Evolutionary conservation across 164 flowering plant genomes (phyloP), one percentile per base, ranked within the genome.

Genomic region (Euptelea pleiosperma): DNA sequence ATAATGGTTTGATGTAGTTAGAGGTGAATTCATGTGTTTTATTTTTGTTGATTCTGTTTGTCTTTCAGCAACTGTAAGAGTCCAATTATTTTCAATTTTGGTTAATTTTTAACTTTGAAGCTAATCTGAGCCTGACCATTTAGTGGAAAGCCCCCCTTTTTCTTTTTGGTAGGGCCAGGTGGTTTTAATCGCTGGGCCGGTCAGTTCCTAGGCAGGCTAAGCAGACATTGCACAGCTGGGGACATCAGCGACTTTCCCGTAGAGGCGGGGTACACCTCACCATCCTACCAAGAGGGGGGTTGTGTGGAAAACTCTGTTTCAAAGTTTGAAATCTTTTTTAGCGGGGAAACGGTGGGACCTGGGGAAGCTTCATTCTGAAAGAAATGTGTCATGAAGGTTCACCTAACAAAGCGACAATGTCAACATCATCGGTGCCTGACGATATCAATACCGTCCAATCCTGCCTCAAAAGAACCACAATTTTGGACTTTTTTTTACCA

Each of bases 261-360:
- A n/a, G n/a, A n/a, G n/a, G n/a, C n/a, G n/a, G n/a, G n/a, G n/a
- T n/a, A n/a, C n/a, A n/a, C n/a, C n/a, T n/a, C n/a, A n/a, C n/a
- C n/a, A n/a, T n/a, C n/a, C n/a, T n/a, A n/a, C n/a, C n/a, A n/a
- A n/a, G n/a, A n/a, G n/a, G n/a, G n/a, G n/a, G n/a, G n/a, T n/a
- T n/a, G n/a, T n/a, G n/a, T n/a, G n/a, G n/a, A 30, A 24, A 22
- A 28, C 45, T 54, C 6, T 39, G n/a, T 36, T 37, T 15, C 21
- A 39, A 37, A 15, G 30, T 25, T 54, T 39, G 45, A 37, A 39
- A 37, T 36, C 58, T 54, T 14, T 31, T 24, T 54, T 25, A 22
- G 43, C 19, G 35, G 10, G 19, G 33, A 45, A 39, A 28, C 39
- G 55, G 37, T 39, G 36, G 48, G 55, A 16, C 28, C 55, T 0